Evolutionary conservation across 1,139 yeast species (phyloP).

Genomic region (Taiozyma onychis): DNA sequence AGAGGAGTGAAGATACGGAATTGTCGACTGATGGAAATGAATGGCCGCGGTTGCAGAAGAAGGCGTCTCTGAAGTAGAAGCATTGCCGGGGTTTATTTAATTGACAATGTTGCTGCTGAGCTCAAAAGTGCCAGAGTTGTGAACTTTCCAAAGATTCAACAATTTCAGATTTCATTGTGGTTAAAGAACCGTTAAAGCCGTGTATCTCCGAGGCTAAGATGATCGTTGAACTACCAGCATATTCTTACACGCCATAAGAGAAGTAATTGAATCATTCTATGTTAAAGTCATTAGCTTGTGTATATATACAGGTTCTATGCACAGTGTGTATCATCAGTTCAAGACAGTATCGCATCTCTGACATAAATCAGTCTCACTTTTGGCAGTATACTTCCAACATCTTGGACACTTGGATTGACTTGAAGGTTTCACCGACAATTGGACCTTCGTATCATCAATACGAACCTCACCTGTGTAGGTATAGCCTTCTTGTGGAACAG

Average conservation of each 20-base stretch:
- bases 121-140: too few species aligned
- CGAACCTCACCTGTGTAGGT: constrained; percentile 24
- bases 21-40: not conserved
- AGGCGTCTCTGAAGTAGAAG: constrained; percentile 4
- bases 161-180: too few species aligned
- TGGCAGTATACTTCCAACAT: constrained; percentile 81
- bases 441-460: constrained; percentile 28
- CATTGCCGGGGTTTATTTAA: constrained; percentile 1
- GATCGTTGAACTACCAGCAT: too few species aligned
- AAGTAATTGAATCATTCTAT: too few species aligned
- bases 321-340: not conserved
- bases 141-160: too few species aligned
- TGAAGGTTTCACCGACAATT: constrained; percentile 40
- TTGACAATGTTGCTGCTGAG: too few species aligned
- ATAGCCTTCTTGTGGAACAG: constrained; percentile 24
- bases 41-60: not conserved
- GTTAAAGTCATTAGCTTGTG: not conserved
- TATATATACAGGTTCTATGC: not conserved
- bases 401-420: constrained; percentile 69
- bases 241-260: too few species aligned
- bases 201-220: too few species aligned
- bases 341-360: constrained; percentile 52
- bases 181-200: too few species aligned
- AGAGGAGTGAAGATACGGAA: not conserved
- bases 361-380: constrained; percentile 51